These are phyloP conservation scores for Pelargonium citronellum DNA, from an alignment of 441 rosid genomes.

Conservation along the genomic window DNA sequence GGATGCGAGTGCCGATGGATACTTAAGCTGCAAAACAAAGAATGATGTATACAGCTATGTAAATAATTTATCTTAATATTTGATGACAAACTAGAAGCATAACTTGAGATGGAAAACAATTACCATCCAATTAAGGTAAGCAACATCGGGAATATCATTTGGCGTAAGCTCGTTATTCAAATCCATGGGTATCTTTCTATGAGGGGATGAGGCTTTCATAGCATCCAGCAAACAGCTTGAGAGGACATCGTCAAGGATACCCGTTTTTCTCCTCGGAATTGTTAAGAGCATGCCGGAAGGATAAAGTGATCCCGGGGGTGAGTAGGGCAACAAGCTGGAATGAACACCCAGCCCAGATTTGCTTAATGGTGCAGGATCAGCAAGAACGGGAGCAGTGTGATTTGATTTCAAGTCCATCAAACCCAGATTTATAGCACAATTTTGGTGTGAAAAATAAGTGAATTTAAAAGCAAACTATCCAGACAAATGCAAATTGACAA, in stretches of 20 bases:
- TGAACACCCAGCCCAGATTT: slow-evolving; percentile 41
- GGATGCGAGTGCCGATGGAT: slow-evolving; percentile 74
- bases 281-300: slow-evolving; percentile 45
- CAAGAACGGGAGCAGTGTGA: slow-evolving; percentile 56
- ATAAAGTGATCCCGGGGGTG: slow-evolving; percentile 45
- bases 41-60: slow-evolving; percentile 6
- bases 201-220: slow-evolving; percentile 90
- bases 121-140: slow-evolving; percentile 73
- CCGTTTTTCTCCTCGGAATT: slow-evolving; percentile 72
- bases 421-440: slow-evolving; percentile 33
- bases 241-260: slow-evolving; percentile 70
- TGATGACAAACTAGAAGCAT: background rate
- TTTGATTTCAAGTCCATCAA: slow-evolving; percentile 73
- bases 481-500: slow-evolving; percentile 19
- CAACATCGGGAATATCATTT: slow-evolving; percentile 43
- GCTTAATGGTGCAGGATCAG: slow-evolving; percentile 49
- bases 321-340: slow-evolving; percentile 33
- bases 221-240: slow-evolving; percentile 69
- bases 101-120: slow-evolving; percentile 11
- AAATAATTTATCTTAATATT: slow-evolving; percentile 19
- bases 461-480: slow-evolving; percentile 16
- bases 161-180: slow-evolving; percentile 29
- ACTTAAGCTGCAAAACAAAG: slow-evolving; percentile 52
- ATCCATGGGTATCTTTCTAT: slow-evolving; percentile 38
- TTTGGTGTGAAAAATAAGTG: slow-evolving; percentile 10